Evolutionary conservation across 371 early-diverging fungal species (phyloP), one percentile per base, ranked within the genome.

Genomic region (Zancudomyces culisetae): DNA sequence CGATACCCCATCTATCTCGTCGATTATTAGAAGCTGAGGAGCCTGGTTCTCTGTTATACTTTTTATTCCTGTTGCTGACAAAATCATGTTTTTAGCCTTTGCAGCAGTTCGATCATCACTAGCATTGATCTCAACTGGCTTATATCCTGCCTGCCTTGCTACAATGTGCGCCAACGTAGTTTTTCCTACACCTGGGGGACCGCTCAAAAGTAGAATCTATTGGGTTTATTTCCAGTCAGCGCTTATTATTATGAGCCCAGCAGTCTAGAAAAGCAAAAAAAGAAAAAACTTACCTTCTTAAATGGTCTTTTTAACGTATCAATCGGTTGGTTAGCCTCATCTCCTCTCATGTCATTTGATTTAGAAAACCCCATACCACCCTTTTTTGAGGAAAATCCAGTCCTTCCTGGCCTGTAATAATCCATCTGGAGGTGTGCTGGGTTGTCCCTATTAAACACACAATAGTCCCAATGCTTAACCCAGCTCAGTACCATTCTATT

Each of bases 161-260:
- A 89, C 76, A 1, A 98, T 79, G 64, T 95, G 91, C 0, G 95
- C 98, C 56, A 98, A 69, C 0, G 98, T 97, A 0, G 99, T 99
- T 64, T 99, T 99, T 52, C 99, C 99, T 47, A 94, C 73, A 0
- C 99, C 99, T 1, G 99, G 94, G 19, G 90, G 86, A 0, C 99
- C 99, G 3, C 88, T 75, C 21, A 99, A 56, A n/a, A 99, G 59
- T 24, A 95, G 64, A 20, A 98, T 40, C 15, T 24, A 19, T 1
- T 29, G 12, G 43, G 19, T 27, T 26, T 10, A 21, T 0, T 6
- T 43, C 21, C 22, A 42, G 45, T 22, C 27, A 22, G 40, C n/a
- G 13, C n/a, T 40, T 40, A 13, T n/a, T 13, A 40, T 40, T 40
- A 13, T 40, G 13, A 23, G 40, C n/a, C 13, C 40, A 40, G 40